phyloP scores from a whole-genome alignment of 371 early-diverging fungal species.

The Lichtheimia ramosa region DNA sequence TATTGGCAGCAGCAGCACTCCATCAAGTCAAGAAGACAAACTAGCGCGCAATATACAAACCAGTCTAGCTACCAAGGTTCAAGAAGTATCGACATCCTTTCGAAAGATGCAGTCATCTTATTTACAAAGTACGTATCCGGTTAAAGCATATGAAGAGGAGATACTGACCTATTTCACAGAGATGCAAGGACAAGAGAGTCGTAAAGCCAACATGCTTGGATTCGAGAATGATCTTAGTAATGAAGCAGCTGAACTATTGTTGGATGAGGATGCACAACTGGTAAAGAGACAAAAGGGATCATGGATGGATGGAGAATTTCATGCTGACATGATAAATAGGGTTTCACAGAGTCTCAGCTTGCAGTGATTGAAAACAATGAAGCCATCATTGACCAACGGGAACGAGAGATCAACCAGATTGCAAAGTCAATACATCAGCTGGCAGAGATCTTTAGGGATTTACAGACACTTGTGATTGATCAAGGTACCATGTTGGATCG shows the following conservation, averaged over 20 bases:
- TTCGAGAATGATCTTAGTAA: constrained; percentile 37
- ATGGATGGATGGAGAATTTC: too few relatives aligned
- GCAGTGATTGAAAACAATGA: constrained; percentile 74
- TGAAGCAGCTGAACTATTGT: constrained; percentile 44
- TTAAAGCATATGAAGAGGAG: too few relatives aligned
- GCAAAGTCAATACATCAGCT: constrained; percentile 89
- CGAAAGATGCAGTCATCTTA: constrained; percentile 87
- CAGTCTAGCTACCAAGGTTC: constrained; percentile 86
- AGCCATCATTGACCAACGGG: constrained; percentile 75
- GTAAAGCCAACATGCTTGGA: constrained; percentile 48
- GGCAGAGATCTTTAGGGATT: constrained; percentile 88
- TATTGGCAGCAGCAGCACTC: constrained; percentile 36
- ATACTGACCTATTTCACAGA: constrained; percentile 16
- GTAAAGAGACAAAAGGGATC: constrained; percentile 12
- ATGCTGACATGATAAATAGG: constrained; percentile 35
- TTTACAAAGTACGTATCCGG: constrained; percentile 76
- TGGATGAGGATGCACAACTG: constrained; percentile 51
- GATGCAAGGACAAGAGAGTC: constrained; percentile 46
- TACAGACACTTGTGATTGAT: constrained; percentile 94
- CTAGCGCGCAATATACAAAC: constrained; percentile 88
- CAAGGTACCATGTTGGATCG: constrained; percentile 97
- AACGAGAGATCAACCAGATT: constrained; percentile 90
- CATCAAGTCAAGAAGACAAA: constrained; percentile 61
- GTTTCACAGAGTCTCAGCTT: constrained; percentile 86
- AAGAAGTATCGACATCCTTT: constrained; percentile 80